Evolutionary conservation across 352 stramenopile genomes (phyloP), one percentile per base, ranked within the genome.

Genomic region (Paralagenidium karlingii): DNA sequence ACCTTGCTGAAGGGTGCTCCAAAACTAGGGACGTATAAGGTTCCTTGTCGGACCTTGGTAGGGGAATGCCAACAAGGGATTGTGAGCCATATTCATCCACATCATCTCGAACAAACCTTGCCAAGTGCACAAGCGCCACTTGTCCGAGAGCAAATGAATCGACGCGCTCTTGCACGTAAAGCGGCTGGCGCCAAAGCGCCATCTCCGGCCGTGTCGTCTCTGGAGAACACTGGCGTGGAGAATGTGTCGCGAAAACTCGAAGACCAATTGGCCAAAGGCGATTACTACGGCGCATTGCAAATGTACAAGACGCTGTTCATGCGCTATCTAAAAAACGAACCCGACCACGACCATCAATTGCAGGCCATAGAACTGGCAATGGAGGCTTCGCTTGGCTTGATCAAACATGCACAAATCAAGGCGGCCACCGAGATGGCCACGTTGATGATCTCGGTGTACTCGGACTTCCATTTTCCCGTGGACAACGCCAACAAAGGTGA

Each of bases 271-370:
- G 56, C 40, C 28, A 58, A 66, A n/a, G 75, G 75, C 10, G 75
- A 94, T 42, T 85, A 75, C 44, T 94, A 94, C 53, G 74, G 79
- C 38, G 80, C 80, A 40, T 47, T 94, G 47, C 80, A 94, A 50
- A 85, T 91, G 75, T 94, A 94, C 68, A 89, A 90, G 68, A 90
- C 77, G 49, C 61, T 94, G 13, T 90, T 86, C 54, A 90, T 83
- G 67, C 78, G 80, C 26, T 63, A 70, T 39, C 69, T 88, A 49
- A 85, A 88, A 43, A 76, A 89, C 40, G 51, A 58, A 19, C 62
- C 61, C 20, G 62, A 59, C 36, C 34, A 36, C 6, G 53, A 55
- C 21, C 63, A 79, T 44, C 78, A 86, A 46, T 43, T 76, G 31
- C 69, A 78, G 37, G 74, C 71, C 18, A 58, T 68, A 22, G 61